Evolutionary conservation across 768 basidiomycete genomes (phyloP).

Genomic region (Boletus patriciae): DNA sequence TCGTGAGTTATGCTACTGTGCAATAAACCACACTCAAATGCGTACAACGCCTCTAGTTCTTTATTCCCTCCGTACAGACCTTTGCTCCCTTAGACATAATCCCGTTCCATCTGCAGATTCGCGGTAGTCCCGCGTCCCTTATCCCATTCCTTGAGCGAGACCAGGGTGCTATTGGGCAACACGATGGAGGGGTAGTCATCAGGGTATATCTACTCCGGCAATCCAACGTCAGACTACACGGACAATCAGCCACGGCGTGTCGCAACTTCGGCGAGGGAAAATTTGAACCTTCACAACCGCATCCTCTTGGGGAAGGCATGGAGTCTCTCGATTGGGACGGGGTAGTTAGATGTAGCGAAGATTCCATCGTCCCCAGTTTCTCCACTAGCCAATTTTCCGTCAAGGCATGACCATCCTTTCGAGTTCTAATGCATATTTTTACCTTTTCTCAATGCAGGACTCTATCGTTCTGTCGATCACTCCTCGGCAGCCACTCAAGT

Average conservation of each 20-base stretch:
- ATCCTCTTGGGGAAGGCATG: constrained; percentile 27
- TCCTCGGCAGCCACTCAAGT: constrained; percentile 42
- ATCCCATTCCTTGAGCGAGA: constrained; percentile 42
- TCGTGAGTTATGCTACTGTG: constrained; percentile 41
- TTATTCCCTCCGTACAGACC: constrained; percentile 56
- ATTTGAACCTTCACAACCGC: constrained; percentile 42
- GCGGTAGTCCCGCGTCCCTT: constrained; percentile 46
- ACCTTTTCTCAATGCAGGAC: constrained; percentile 42
- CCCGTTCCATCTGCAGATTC: constrained; percentile 65
- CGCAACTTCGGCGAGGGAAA: constrained; percentile 49
- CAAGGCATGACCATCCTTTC: constrained; percentile 40
- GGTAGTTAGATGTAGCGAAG: constrained; percentile 40
- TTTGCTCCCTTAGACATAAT: constrained; percentile 57
- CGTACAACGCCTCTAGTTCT: constrained; percentile 42
- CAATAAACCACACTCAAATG: background rate
- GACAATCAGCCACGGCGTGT: constrained; percentile 3
- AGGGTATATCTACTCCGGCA: constrained; percentile 58
- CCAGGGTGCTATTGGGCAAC: background rate
- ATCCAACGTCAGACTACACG: constrained; percentile 36
- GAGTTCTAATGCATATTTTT: background rate
- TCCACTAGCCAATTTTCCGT: constrained; percentile 44
- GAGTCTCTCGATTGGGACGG: constrained; percentile 65
- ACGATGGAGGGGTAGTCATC: constrained; percentile 28
- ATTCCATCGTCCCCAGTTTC: constrained; percentile 48
- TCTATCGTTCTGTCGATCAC: constrained; percentile 51